A percentile compares a stretch with the other conserved stretches of the same genome.
Evolutionary conservation across 768 basidiomycete species (phyloP).

Genomic region (Podaxis rugospora): DNA sequence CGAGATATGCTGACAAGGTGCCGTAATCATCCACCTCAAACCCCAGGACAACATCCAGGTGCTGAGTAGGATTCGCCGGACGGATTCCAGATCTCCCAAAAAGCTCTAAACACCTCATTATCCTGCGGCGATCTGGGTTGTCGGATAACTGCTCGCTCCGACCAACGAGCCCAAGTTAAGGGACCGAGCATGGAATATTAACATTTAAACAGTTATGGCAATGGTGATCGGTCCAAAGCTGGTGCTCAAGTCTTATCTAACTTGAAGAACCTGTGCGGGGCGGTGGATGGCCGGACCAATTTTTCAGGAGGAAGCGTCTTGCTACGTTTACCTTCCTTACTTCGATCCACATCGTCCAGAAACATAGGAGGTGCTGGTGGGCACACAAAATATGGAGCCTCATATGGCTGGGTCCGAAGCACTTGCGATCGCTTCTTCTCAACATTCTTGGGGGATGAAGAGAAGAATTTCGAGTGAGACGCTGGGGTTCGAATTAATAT

Average conservation of each 20-base stretch:
- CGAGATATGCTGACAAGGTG: background rate
- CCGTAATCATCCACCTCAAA: background rate
- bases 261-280: background rate
- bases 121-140: too few relatives aligned
- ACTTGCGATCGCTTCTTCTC: slow-evolving; percentile 33
- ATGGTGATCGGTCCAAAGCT: background rate
- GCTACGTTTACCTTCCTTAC: background rate
- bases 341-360: background rate
- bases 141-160: too few relatives aligned
- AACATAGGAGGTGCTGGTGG: slow-evolving; percentile 30
- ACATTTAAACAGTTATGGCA: background rate
- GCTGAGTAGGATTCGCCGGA: background rate
- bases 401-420: slow-evolving; percentile 53
- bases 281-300: background rate
- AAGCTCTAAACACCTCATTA: too few relatives aligned
- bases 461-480: slow-evolving; percentile 12
- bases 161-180: too few relatives aligned
- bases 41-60: background rate
- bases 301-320: slow-evolving; percentile 4
- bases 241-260: background rate
- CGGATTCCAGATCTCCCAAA: too few relatives aligned
- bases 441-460: slow-evolving; percentile 15
- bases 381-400: slow-evolving; percentile 60
- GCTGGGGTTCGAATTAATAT: background rate
- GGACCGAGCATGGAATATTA: too few relatives aligned